Base-by-base conservation (phyloP, 192 early-diverging fungal species). In the Paraglomus brasilianum region DNA sequence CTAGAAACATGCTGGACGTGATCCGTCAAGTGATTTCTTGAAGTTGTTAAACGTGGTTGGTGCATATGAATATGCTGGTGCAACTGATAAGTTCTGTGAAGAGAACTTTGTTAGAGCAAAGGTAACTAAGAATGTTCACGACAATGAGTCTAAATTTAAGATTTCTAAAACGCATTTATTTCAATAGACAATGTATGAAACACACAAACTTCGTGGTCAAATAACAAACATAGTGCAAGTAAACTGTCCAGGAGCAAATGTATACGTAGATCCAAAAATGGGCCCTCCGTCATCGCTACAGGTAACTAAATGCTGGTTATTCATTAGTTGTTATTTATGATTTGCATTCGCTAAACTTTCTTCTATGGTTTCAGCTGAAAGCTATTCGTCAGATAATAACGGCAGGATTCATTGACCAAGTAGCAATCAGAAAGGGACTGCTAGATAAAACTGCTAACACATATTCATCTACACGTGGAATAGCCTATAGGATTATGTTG, bases 41-140 rank as follows among this genome's bases (percentile, higher is more conserved):
- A 91, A 91, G 71, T 78, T 96, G 47, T 76, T 99, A 36, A 89
- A 86, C 13, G 93, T 89, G 1, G 87, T 97, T 17, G 96, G 97
- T 19, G 95, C 96, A 0, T 95, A 93, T 72, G 91, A 88, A 67
- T 91, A 85, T 48, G 81, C 80, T 10, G 86, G 84, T 30, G 86
- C 81, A 24, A 80, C 83, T 21, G 82, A 85, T 8, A 73, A 79
- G 9, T 97, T 91, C 47, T 95, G 94, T 75, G 78, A 82, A 36
- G 77, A 82, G 19, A 88, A 95, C 79, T 98, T 92, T 77, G 81
- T 99, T 43, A 81, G 95, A 1, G 77, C 86, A 24, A 96, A 95
- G 78, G 84, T 87, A 62, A 72, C 66, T 42, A 80, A 75, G n/a
- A n/a, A n/a, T n/a, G n/a, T n/a, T n/a, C n/a, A n/a, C n/a, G n/a